Evolutionary conservation across 148 eudicot genomes (phyloP).

Genomic region (Spergularia marina): DNA sequence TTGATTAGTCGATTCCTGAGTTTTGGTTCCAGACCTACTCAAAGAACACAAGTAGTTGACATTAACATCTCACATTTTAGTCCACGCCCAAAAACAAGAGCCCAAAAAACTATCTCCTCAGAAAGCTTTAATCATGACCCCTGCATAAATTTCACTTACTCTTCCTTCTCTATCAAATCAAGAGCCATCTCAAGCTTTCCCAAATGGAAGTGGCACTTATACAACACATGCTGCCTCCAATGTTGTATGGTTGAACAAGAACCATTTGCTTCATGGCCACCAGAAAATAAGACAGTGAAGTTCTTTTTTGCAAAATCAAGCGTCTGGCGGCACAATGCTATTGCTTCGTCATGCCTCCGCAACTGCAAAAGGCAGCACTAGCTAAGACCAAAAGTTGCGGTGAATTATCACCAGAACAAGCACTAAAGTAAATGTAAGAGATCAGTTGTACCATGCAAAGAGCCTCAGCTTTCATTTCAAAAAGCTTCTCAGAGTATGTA

Average conservation of each 20-base stretch:
- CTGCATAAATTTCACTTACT: conserved; percentile 33
- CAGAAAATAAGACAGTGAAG: conserved; percentile 26
- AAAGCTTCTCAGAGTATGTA: conserved; percentile 66
- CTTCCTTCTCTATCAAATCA: conserved; percentile 58
- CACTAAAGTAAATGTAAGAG: conserved; percentile 4
- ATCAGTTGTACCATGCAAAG: conserved; percentile 51
- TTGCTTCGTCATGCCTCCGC: conserved; percentile 68
- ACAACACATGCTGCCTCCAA: conserved; percentile 66
- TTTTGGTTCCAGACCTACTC: conserved; percentile 37
- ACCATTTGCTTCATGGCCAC: conserved; percentile 26
- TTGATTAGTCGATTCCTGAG: conserved; percentile 37
- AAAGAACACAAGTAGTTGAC: neutral
- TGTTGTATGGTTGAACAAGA: conserved; percentile 28
- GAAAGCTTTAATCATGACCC: conserved; percentile 2
- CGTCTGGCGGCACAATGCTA: conserved; percentile 69
- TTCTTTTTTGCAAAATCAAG: conserved; percentile 70
- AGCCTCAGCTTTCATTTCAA: conserved; percentile 85
- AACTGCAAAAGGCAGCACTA: conserved; percentile 44
- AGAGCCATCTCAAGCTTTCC: conserved; percentile 86
- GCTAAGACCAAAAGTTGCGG: conserved; percentile 20
- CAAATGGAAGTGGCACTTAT: conserved; percentile 66
- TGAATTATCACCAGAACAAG: neutral
- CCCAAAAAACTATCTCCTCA: conserved; percentile 4
- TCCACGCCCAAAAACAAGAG: neutral
- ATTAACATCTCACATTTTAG: conserved; percentile 1